Conservation (phyloP, 345 rosid species). For the Odontarrhena argentea region DNA sequence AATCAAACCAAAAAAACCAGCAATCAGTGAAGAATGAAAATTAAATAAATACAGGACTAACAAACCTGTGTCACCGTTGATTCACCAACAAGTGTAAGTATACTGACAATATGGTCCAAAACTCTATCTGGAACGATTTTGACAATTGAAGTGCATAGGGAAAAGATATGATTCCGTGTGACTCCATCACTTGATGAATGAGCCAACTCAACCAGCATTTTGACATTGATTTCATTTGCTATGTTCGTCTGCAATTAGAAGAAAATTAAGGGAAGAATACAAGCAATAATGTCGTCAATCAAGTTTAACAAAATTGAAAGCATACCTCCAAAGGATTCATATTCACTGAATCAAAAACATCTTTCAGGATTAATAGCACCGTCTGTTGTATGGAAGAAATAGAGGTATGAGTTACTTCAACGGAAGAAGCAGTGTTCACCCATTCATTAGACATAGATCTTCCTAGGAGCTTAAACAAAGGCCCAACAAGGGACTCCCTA, state of each 20-base stretch:
- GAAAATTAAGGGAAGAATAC: conserved; percentile 23
- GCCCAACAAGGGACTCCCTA: conserved; percentile 73
- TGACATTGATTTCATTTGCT: conserved; percentile 49
- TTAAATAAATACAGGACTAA: conserved; percentile 24
- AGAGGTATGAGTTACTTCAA: conserved; percentile 45
- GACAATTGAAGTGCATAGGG: conserved; percentile 60
- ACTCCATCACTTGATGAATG: conserved; percentile 58
- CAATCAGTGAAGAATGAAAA: conserved; percentile 2
- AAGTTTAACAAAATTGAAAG: conserved; percentile 9
- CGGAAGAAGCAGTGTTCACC: conserved; percentile 36
- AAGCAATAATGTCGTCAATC: conserved; percentile 25
- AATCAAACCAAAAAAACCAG: neutral
- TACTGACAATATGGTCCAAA: conserved; percentile 61
- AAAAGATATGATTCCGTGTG: conserved; percentile 64
- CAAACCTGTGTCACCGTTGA: conserved; percentile 83
- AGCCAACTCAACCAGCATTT: conserved; percentile 70
- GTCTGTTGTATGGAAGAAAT: conserved; percentile 59
- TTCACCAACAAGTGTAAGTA: conserved; percentile 73
- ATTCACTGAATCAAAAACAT: conserved; percentile 54
- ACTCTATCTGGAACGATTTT: conserved; percentile 65
- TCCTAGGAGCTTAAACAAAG: conserved; percentile 74
- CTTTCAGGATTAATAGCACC: conserved; percentile 65
- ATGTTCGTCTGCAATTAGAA: conserved; percentile 58
- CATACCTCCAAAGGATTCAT: conserved; percentile 57
- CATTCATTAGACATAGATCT: conserved; percentile 56